phyloP scores from a whole-genome alignment of 352 stramenopile species.

The Pythium vanterpoolii region DNA sequence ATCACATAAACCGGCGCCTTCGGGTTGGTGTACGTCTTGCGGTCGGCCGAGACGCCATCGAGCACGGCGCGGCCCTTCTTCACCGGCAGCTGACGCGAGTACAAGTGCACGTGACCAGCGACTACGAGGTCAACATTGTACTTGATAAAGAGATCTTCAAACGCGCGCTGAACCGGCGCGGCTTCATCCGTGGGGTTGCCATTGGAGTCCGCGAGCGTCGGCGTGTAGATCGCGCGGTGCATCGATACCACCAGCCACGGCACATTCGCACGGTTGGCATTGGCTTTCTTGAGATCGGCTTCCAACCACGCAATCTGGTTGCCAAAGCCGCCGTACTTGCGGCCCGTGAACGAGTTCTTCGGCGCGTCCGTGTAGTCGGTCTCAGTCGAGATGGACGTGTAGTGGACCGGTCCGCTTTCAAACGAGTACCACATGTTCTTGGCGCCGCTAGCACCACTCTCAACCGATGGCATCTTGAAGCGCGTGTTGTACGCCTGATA shows the following conservation, averaged over 20 bases:
- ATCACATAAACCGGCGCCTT: conserved; percentile 52
- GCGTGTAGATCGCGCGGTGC: conserved; percentile 52
- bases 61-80: conserved; percentile 31
- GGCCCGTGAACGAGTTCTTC: conserved; percentile 23
- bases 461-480: conserved; percentile 81
- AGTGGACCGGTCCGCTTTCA: conserved; percentile 77
- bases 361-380: conserved; percentile 43
- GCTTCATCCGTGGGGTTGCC: conserved; percentile 30
- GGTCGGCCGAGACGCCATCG: conserved; percentile 42
- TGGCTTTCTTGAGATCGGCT: conserved; percentile 42
- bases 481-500: conserved; percentile 84
- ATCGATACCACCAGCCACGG: conserved; percentile 56
- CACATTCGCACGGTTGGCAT: conserved; percentile 37
- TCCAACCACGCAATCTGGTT: conserved; percentile 54
- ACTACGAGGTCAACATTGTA: conserved; percentile 61
- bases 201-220: conserved; percentile 26
- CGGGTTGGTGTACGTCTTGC: conserved; percentile 35
- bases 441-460: conserved; percentile 45
- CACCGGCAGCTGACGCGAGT: conserved; percentile 48
- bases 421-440: conserved; percentile 91
- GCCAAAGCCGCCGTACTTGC: conserved; percentile 27
- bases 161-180: conserved; percentile 36
- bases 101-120: conserved; percentile 46
- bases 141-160: conserved; percentile 57
- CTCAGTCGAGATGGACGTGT: conserved; percentile 82